Evolutionary conservation across 306 rosid species (phyloP).

Genomic region (Quercus bicolor): DNA sequence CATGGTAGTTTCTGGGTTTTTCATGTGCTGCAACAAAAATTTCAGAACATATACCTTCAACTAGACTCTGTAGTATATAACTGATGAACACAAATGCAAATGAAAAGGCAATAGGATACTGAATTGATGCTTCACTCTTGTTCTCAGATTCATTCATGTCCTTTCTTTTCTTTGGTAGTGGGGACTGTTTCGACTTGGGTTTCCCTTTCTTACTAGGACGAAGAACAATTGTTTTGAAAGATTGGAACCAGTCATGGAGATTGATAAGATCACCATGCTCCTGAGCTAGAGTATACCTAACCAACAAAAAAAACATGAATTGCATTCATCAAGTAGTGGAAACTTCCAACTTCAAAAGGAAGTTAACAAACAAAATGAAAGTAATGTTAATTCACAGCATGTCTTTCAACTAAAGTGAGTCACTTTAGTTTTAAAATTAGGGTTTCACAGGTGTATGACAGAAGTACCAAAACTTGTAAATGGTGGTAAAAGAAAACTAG

Average conservation of each 20-base stretch:
- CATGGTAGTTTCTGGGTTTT: not conserved
- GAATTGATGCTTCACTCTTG: conserved; percentile 68
- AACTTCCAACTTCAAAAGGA: not conserved
- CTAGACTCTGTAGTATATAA: not conserved
- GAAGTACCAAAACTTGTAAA: not conserved
- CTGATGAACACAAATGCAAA: not conserved
- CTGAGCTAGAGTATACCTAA: conserved; percentile 78
- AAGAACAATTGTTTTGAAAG: conserved; percentile 61
- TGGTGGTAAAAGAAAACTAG: not conserved
- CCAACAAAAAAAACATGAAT: conserved; percentile 9
- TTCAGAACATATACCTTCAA: not conserved
- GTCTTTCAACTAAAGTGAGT: not conserved
- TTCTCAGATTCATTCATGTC: conserved; percentile 39
- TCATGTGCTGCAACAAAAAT: not conserved
- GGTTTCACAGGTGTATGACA: not conserved
- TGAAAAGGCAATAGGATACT: conserved; percentile 67
- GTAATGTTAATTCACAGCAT: not conserved
- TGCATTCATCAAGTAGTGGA: not conserved
- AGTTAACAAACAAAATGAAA: not conserved
- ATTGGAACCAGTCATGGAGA: conserved; percentile 92
- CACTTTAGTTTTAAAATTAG: not conserved
- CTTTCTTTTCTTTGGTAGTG: conserved; percentile 61
- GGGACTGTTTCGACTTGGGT: conserved; percentile 56
- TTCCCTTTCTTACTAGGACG: conserved; percentile 44
- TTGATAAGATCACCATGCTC: conserved; percentile 97